Percentiles rank a stretch among this genome's conserved stretches.
These are phyloP conservation scores for Talaromyces sp. DNA, from an alignment of 2,329 filamentous ascomycete genomes.

Conservation along the genomic window DNA sequence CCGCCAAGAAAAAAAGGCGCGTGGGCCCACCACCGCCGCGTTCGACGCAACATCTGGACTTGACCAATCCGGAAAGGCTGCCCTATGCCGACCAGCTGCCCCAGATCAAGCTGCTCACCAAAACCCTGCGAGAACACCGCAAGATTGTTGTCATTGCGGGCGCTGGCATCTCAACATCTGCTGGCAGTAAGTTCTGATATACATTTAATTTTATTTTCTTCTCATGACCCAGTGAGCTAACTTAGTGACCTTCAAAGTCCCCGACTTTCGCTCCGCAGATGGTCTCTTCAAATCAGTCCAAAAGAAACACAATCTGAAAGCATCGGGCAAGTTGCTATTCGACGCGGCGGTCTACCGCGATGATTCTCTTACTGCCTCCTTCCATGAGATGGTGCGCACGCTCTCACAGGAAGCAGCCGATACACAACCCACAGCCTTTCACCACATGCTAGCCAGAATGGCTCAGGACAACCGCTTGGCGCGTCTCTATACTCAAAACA, in stretches of 20 bases:
- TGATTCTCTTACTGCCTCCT: constrained; percentile 79
- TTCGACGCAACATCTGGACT: constrained; percentile 76
- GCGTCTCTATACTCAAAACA: constrained; percentile 93
- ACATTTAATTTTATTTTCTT: too few species aligned
- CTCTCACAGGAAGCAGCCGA: constrained; percentile 73
- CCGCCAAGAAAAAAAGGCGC: constrained; percentile 73
- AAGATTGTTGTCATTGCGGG: constrained; percentile 97
- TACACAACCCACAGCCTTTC: constrained; percentile 81
- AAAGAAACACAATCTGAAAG: constrained; percentile 83
- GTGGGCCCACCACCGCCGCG: constrained; percentile 63
- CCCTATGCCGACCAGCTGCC: constrained; percentile 51
- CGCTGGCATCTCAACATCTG: constrained; percentile 93
- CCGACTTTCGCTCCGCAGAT: constrained; percentile 88
- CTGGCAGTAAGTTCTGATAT: constrained; percentile 82
- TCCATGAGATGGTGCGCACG: constrained; percentile 93
- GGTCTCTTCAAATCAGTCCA: constrained; percentile 85
- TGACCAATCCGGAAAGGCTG: constrained; percentile 42
- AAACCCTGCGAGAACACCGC: constrained; percentile 77
- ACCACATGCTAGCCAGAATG: constrained; percentile 87
- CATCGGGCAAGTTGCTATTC: constrained; percentile 91
- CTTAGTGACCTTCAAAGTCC: constrained; percentile 54
- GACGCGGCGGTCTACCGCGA: constrained; percentile 97
- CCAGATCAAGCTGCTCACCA: constrained; percentile 66
- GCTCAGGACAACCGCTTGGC: constrained; percentile 81
- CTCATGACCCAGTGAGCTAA: too few species aligned